phyloP scores from a whole-genome alignment of 257 asterid species.

The Nicotiana knightiana region DNA sequence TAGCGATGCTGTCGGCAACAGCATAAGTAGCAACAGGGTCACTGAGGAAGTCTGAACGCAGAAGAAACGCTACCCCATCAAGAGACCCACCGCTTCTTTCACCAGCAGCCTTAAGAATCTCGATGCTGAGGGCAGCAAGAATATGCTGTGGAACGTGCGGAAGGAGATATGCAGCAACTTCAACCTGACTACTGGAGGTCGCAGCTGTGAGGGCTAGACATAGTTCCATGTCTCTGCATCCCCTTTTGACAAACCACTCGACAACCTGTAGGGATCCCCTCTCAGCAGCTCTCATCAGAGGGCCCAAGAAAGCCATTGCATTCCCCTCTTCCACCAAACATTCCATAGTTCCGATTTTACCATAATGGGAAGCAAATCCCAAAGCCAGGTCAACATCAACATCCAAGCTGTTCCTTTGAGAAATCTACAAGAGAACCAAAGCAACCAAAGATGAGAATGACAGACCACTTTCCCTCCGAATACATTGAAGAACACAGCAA shows the following conservation, averaged over 20 bases:
- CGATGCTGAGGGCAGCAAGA: conserved; percentile 83
- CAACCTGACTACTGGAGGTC: conserved; percentile 83
- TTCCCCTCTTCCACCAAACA: conserved; percentile 93
- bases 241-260: conserved; percentile 78
- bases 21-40: conserved; percentile 81
- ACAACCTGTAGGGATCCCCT: conserved; percentile 87
- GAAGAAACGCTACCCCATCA: conserved; percentile 81
- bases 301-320: conserved; percentile 92
- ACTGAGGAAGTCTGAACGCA: conserved; percentile 65
- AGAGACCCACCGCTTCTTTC: conserved; percentile 89
- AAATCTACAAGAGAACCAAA: conserved; percentile 44
- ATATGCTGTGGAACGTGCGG: conserved; percentile 92
- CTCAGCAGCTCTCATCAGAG: conserved; percentile 94
- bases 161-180: conserved; percentile 70
- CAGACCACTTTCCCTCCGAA: neutral
- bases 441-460: neutral
- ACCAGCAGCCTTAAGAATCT: conserved; percentile 92
- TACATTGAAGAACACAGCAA: neutral
- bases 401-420: conserved; percentile 95
- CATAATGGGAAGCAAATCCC: conserved; percentile 90
- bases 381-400: conserved; percentile 93
- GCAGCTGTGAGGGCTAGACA: conserved; percentile 96
- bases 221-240: conserved; percentile 93
- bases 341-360: conserved; percentile 86
- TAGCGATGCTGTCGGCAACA: conserved; percentile 79